Conservation (phyloP, 148 eudicot genomes). For the Nepenthes mirabilis region DNA sequence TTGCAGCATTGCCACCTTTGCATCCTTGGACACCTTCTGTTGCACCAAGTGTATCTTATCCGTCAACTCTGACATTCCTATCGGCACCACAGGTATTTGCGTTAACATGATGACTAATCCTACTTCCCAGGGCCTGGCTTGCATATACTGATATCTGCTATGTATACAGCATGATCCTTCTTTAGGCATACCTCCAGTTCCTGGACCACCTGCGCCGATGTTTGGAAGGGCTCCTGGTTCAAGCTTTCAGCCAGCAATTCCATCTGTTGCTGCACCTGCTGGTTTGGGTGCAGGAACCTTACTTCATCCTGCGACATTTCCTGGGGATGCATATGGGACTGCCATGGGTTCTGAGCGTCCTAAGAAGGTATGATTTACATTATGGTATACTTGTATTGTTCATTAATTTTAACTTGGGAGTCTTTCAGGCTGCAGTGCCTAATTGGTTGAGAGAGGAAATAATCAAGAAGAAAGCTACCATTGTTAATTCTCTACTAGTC, state of each 20-base stretch:
- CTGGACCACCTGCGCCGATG: conserved; percentile 53
- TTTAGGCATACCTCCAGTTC: conserved; percentile 32
- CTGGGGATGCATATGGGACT: conserved; percentile 59
- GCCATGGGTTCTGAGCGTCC: conserved; percentile 66
- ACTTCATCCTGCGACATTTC: conserved; percentile 26
- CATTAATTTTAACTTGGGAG: conserved; percentile 4
- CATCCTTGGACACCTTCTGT: conserved; percentile 49
- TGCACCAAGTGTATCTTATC: conserved; percentile 48
- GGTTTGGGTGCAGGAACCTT: no score
- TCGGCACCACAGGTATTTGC: conserved; percentile 49
- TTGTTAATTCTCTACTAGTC: conserved; percentile 42
- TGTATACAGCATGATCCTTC: conserved; percentile 59
- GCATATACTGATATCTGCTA: conserved; percentile 9
- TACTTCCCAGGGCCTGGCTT: not conserved
- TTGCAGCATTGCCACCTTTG: conserved; percentile 29
- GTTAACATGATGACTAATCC: conserved; percentile 5
- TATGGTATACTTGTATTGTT: not conserved
- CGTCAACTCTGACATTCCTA: conserved; percentile 36
- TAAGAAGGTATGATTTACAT: conserved; percentile 45
- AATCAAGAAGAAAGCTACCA: conserved; percentile 72
- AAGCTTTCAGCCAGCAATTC: conserved; percentile 41
- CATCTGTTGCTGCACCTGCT: conserved; percentile 37
- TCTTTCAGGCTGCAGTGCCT: conserved; percentile 76
- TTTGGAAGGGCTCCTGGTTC: conserved; percentile 50
- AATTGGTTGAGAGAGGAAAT: conserved; percentile 99